Conservation (phyloP, 2,329 filamentous ascomycete genomes). For the Monosporascus sp. region DNA sequence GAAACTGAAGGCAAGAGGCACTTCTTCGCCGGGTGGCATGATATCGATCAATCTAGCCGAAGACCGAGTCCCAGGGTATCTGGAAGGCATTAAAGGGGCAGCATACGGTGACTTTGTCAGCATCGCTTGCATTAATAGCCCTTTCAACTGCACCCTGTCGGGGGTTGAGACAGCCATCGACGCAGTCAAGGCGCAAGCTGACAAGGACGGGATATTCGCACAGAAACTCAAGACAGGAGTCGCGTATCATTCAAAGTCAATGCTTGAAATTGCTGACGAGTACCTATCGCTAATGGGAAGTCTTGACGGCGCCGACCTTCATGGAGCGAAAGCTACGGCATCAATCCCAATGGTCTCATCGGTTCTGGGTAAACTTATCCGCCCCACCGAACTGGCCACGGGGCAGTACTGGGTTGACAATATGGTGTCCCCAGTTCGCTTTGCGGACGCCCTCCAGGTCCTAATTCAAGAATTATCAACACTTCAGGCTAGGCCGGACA, state of each 20-base stretch:
- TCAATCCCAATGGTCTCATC: conserved; percentile 21
- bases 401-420: conserved; percentile 31
- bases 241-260: conserved; percentile 23
- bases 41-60: conserved; percentile 23
- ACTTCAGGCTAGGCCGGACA: conserved; percentile 18
- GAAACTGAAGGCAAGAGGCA: conserved; percentile 12
- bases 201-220: conserved; percentile 22
- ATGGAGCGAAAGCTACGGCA: conserved; percentile 1
- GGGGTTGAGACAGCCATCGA: conserved; percentile 20
- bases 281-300: conserved; percentile 16
- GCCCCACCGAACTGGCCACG: conserved; percentile 4
- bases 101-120: conserved; percentile 9
- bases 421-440: conserved; percentile 28
- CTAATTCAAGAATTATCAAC: conserved; percentile 12
- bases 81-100: conserved; percentile 13
- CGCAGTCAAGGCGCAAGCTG: conserved; percentile 16
- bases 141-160: conserved; percentile 24
- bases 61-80: conserved; percentile 14
- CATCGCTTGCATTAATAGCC: conserved; percentile 29
- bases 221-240: conserved; percentile 25
- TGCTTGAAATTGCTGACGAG: conserved; percentile 18
- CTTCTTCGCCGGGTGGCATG: conserved; percentile 18
- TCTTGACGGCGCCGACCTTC: conserved; percentile 13
- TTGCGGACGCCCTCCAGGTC: conserved; percentile 21
- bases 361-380: conserved; percentile 13